phyloP scores from a whole-genome alignment of 192 early-diverging fungal species.

The Entophlyctis helioformis region DNA sequence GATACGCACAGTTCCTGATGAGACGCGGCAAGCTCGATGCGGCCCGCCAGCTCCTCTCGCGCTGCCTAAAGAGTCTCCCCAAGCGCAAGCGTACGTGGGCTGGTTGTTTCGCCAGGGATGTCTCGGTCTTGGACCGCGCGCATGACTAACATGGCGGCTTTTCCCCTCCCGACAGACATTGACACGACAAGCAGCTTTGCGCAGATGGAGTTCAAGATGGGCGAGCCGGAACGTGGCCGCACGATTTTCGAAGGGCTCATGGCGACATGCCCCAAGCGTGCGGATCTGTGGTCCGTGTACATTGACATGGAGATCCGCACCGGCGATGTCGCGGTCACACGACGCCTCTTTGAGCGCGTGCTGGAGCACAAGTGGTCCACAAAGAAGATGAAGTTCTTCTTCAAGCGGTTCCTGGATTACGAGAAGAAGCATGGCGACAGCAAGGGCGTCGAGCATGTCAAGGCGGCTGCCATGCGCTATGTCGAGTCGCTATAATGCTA shows the following conservation, averaged over 20 bases:
- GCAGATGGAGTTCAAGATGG: constrained; percentile 94
- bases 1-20: constrained; percentile 74
- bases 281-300: constrained; percentile 95
- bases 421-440: constrained; percentile 79
- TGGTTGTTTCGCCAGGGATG: neutral
- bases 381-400: constrained; percentile 99
- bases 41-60: constrained; percentile 69
- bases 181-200: constrained; percentile 92
- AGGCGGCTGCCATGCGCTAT: constrained; percentile 73
- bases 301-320: constrained; percentile 89
- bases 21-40: constrained; percentile 60
- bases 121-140: too few species aligned
- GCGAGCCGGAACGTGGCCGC: constrained; percentile 91
- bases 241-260: constrained; percentile 96
- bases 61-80: constrained; percentile 68
- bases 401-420: constrained; percentile 95
- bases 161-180: constrained; percentile 45
- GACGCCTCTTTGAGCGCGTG: constrained; percentile 78
- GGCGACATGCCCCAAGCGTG: constrained; percentile 79
- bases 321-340: constrained; percentile 51
- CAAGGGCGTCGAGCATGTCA: constrained; percentile 76
- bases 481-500: too few species aligned
- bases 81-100: constrained; percentile 77
- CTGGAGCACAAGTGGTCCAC: constrained; percentile 82
- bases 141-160: too few species aligned